Evolutionary conservation across 768 basidiomycete species (phyloP), one percentile per base, ranked within the genome.

Genomic region (Hericium coralloides): DNA sequence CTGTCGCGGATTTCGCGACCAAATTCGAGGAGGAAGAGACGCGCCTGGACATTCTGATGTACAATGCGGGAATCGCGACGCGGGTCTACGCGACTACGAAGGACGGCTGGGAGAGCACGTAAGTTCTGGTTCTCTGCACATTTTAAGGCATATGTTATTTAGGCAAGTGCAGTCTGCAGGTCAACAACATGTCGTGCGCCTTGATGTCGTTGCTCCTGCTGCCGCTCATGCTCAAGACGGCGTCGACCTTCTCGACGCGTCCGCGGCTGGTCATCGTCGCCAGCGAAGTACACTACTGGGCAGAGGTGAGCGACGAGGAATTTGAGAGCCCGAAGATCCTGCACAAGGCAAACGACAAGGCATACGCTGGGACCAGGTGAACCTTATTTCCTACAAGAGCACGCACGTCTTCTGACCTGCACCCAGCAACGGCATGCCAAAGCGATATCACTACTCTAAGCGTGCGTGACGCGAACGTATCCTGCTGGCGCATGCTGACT

Each of bases 161-260:
- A 22, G 15, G n/a, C 15, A n/a, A 2, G 31, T 48, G 17, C 38
- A 82, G 79, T 5, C 55, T 79, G 0, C 79, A 81, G 58, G 72
- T 77, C 45, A 80, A 81, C 59, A 59, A 72, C 59, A 64, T 83
- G 12, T 67, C 76, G 0, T 70, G 69, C 9, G 66, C 72, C 7
- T 66, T 80, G 0, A 67, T 79, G 3, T 65, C 71, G 0, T 58
- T 81, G 4, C 69, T 71, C 6, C 67, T 81, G 0, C 67, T 80
- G 0, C 80, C 81, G 0, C 43, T n/a, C 43, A 9, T 45, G 43
- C 14, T 45, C 43, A 61, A 59, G 6, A 69, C 81, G 66, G 41
- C 72, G 0, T 62, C 69, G 23, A 75, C 79, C 0, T 22, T 45
- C 2, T 9, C 20, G 12, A 10, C 41, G 39, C 26, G 45, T 6